Conservation (phyloP, 129 eudicot species). For the Solidago caesia region DNA sequence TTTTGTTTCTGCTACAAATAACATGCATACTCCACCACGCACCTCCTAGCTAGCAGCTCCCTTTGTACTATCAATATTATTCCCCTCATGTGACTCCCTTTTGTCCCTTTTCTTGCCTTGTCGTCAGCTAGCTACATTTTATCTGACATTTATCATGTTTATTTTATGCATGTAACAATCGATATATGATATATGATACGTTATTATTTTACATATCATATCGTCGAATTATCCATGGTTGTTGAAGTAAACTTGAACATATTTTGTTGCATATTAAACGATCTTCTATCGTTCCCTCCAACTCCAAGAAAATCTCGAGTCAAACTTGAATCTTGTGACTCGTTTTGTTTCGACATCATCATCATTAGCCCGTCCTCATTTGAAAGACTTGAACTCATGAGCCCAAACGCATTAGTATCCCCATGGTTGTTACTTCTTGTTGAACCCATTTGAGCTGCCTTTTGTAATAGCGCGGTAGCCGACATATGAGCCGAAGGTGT, state of each 20-base stretch:
- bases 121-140: background rate
- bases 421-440: constrained; percentile 56
- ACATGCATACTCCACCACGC: constrained; percentile 33
- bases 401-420: constrained; percentile 40
- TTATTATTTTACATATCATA: background rate
- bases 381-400: constrained; percentile 43
- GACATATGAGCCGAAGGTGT: constrained; percentile 53
- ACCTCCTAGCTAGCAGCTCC: too few relatives aligned
- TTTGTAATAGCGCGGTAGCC: constrained; percentile 77
- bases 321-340: constrained; percentile 33
- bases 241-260: constrained; percentile 46
- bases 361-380: constrained; percentile 43
- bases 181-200: background rate
- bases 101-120: constrained; percentile 37
- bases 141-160: constrained; percentile 5
- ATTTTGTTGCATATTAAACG: constrained; percentile 46
- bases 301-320: constrained; percentile 94
- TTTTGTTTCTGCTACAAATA: constrained; percentile 35
- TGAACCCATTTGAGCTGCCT: constrained; percentile 89
- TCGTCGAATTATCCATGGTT: constrained; percentile 30
- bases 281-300: constrained; percentile 50
- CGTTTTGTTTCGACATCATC: constrained; percentile 42
- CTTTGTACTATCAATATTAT: constrained; percentile 41
- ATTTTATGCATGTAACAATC: constrained; percentile 8
- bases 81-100: constrained; percentile 41